phyloP scores from a whole-genome alignment of 805 yeast genomes.

The Clavispora phyllophila region DNA sequence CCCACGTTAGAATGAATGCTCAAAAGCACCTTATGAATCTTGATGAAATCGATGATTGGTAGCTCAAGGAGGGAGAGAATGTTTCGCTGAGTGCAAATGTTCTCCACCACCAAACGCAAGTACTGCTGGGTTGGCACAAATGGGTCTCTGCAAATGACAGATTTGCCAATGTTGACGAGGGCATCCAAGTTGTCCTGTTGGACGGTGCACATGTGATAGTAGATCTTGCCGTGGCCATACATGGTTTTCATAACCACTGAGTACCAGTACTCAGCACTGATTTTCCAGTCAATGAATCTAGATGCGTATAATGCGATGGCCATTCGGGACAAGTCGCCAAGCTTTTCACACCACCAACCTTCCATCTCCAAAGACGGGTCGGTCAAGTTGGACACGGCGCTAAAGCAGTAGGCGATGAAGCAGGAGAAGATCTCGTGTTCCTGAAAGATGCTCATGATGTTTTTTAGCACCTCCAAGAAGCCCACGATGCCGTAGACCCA shows the following conservation, averaged over 20 bases:
- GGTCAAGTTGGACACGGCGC: slow-evolving; percentile 48
- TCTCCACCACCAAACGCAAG: slow-evolving; percentile 71
- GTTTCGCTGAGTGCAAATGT: slow-evolving; percentile 62
- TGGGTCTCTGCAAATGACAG: slow-evolving; percentile 75
- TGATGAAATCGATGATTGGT: slow-evolving; percentile 56
- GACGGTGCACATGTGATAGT: slow-evolving; percentile 84
- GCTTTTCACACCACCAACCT: slow-evolving; percentile 78
- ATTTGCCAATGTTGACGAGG: slow-evolving; percentile 71
- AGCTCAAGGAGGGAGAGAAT: slow-evolving; percentile 55
- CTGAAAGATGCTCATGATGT: slow-evolving; percentile 64
- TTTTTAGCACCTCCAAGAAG: slow-evolving; percentile 69
- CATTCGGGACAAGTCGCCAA: slow-evolving; percentile 84
- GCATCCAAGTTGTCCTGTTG: slow-evolving; percentile 76
- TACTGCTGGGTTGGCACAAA: slow-evolving; percentile 81
- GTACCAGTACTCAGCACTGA: slow-evolving; percentile 82
- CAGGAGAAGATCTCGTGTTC: slow-evolving; percentile 78
- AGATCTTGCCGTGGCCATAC: slow-evolving; percentile 80
- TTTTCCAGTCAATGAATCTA: slow-evolving; percentile 79
- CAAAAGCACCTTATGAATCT: slow-evolving; percentile 63
- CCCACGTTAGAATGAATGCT: slow-evolving; percentile 34
- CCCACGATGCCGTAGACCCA: slow-evolving; percentile 88
- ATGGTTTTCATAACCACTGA: slow-evolving; percentile 64
- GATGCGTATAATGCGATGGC: slow-evolving; percentile 81
- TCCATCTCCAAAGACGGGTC: slow-evolving; percentile 55
- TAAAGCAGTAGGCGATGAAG: slow-evolving; percentile 68